These are phyloP conservation scores for Jatropha multifida DNA, from an alignment of 441 rosid species.

Conservation along the genomic window DNA sequence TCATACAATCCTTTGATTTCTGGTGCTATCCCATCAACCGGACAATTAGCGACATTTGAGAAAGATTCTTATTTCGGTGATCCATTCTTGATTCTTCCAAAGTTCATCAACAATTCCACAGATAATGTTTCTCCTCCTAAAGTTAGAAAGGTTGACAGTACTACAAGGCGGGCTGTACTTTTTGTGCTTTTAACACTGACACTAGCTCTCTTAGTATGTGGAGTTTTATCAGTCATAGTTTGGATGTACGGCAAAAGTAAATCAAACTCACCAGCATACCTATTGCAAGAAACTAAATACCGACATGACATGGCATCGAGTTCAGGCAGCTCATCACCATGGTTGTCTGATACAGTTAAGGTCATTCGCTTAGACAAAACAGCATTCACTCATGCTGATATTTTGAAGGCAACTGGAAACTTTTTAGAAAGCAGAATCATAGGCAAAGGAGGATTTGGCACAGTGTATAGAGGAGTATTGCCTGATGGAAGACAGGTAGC, in stretches of 20 bases:
- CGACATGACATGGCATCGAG: constrained; percentile 50
- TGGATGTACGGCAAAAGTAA: constrained; percentile 41
- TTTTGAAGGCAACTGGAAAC: constrained; percentile 71
- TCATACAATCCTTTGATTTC: constrained; percentile 73
- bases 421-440: constrained; percentile 71
- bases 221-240: constrained; percentile 40
- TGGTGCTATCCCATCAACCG: constrained; percentile 66
- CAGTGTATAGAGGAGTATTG: constrained; percentile 68
- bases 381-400: constrained; percentile 76
- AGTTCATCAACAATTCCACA: constrained; percentile 33
- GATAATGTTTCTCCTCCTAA: background rate
- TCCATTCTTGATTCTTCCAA: constrained; percentile 57
- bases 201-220: constrained; percentile 40
- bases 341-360: constrained; percentile 65
- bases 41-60: constrained; percentile 77
- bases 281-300: constrained; percentile 48
- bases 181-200: constrained; percentile 35
- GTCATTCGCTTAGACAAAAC: constrained; percentile 74
- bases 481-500: constrained; percentile 89
- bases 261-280: constrained; percentile 37
- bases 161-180: constrained; percentile 24
- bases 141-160: background rate
- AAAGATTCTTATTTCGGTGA: constrained; percentile 69
- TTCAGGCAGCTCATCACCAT: constrained; percentile 67
- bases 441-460: constrained; percentile 89